Conservation (phyloP, 2,329 filamentous ascomycete species). For the Sclerotinia borealis region DNA sequence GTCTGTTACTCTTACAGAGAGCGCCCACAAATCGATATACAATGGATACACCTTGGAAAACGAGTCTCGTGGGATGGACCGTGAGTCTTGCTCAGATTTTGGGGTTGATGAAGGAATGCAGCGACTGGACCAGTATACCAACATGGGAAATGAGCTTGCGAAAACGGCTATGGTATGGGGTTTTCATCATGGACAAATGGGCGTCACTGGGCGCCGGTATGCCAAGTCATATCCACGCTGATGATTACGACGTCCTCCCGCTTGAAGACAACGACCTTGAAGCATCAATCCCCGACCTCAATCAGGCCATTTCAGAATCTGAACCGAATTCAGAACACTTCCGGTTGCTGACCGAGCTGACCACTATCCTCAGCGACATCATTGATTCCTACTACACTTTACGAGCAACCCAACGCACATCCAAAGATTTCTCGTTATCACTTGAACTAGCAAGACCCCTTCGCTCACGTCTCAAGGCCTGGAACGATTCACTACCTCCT, state of each 20-base stretch:
- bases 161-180: conserved; percentile 32
- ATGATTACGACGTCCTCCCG: conserved; percentile 31
- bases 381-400: conserved; percentile 31
- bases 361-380: conserved; percentile 32
- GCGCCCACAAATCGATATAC: conserved; percentile 32
- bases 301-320: conserved; percentile 22
- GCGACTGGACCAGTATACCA: conserved; percentile 30
- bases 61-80: conserved; percentile 32
- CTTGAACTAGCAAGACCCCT: conserved; percentile 29
- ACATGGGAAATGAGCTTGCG: conserved; percentile 31
- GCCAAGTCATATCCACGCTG: conserved; percentile 31
- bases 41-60: conserved; percentile 33
- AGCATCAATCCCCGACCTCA: conserved; percentile 17
- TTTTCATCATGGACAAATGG: conserved; percentile 35
- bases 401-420: conserved; percentile 28
- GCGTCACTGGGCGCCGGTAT: conserved; percentile 32
- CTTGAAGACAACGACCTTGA: conserved; percentile 26
- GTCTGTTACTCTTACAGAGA: conserved; percentile 32
- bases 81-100: conserved; percentile 32
- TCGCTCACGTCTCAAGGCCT: conserved; percentile 28
- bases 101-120: conserved; percentile 31
- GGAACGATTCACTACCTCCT: conserved; percentile 31
- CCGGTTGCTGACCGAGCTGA: conserved; percentile 28
- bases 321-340: conserved; percentile 28
- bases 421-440: conserved; percentile 29